These are phyloP conservation scores for Fusarium scirpi DNA, from an alignment of 2,329 filamentous ascomycete species.

Conservation along the genomic window DNA sequence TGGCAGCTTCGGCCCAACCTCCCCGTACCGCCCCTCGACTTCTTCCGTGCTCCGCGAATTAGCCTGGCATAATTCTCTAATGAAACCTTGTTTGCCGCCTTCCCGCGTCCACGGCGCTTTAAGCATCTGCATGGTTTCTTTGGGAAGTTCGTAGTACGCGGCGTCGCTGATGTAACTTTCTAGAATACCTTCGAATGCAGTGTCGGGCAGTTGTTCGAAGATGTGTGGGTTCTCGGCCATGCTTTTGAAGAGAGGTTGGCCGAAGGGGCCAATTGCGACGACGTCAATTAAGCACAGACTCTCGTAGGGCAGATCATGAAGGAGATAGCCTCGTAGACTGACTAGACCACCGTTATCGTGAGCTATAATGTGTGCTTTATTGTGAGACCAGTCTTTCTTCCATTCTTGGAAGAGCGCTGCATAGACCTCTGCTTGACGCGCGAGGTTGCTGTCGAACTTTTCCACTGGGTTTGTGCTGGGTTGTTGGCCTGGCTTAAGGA, in stretches of 20 bases:
- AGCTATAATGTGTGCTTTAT: constrained; percentile 55
- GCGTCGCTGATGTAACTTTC: constrained; percentile 56
- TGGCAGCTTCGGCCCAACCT: constrained; percentile 52
- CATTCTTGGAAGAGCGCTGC: constrained; percentile 55
- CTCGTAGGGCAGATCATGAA: constrained; percentile 53
- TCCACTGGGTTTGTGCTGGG: constrained; percentile 23
- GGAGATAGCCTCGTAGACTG: constrained; percentile 53
- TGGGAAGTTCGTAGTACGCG: constrained; percentile 46
- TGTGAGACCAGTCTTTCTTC: constrained; percentile 41
- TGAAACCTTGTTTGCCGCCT: constrained; percentile 52
- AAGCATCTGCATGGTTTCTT: constrained; percentile 52
- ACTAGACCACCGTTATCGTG: constrained; percentile 60
- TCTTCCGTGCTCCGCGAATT: constrained; percentile 42
- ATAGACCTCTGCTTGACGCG: constrained; percentile 53
- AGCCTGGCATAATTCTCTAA: constrained; percentile 54
- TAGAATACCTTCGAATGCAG: constrained; percentile 55
- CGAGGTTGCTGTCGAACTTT: constrained; percentile 52
- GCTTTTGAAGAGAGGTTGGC: constrained; percentile 58
- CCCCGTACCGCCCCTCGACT: constrained; percentile 54
- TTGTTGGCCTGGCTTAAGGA: background rate
- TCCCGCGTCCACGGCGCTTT: constrained; percentile 52
- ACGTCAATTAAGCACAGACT: constrained; percentile 59
- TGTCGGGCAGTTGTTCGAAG: constrained; percentile 51
- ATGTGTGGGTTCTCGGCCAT: constrained; percentile 51
- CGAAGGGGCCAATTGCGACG: constrained; percentile 57